Percentiles rank a stretch among this genome's conserved stretches.
Evolutionary conservation across 306 rosid genomes (phyloP).

Genomic region (Cercis canadensis): DNA sequence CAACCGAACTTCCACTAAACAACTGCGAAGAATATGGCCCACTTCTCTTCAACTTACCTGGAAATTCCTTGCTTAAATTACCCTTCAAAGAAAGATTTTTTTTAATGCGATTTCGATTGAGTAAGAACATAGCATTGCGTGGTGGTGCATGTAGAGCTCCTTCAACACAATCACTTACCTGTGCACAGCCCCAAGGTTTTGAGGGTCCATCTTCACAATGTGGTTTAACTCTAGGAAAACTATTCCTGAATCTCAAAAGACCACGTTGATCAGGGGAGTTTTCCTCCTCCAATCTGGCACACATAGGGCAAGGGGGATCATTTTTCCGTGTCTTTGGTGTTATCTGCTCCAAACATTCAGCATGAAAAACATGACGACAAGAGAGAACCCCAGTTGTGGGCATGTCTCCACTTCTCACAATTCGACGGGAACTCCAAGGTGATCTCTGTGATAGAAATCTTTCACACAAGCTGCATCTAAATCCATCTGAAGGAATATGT

Average conservation of each 20-base stretch:
- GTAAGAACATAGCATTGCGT: conserved; percentile 61
- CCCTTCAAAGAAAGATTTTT: conserved; percentile 71
- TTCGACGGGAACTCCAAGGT: conserved; percentile 85
- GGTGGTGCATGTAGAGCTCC: conserved; percentile 73
- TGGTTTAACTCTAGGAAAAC: conserved; percentile 60
- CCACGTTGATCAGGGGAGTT: conserved; percentile 55
- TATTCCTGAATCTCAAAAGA: conserved; percentile 50
- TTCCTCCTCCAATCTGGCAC: conserved; percentile 63
- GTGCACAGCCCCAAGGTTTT: conserved; percentile 74
- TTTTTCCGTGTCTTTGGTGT: conserved; percentile 66
- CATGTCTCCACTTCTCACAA: conserved; percentile 91
- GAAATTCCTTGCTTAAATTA: conserved; percentile 63
- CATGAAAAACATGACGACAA: conserved; percentile 82
- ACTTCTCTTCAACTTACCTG: conserved; percentile 65
- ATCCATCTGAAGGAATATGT: conserved; percentile 54
- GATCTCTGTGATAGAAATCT: conserved; percentile 79
- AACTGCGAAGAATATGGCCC: conserved; percentile 56
- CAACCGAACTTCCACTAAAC: conserved; percentile 54
- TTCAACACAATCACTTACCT: conserved; percentile 78
- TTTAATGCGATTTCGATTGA: conserved; percentile 65
- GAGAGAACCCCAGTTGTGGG: conserved; percentile 83
- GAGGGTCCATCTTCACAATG: conserved; percentile 63
- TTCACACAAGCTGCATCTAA: conserved; percentile 77
- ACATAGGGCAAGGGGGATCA: conserved; percentile 84
- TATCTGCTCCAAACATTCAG: conserved; percentile 85